phyloP scores from a whole-genome alignment of 495 filamentous ascomycete genomes.

The Tuber magnatum region DNA sequence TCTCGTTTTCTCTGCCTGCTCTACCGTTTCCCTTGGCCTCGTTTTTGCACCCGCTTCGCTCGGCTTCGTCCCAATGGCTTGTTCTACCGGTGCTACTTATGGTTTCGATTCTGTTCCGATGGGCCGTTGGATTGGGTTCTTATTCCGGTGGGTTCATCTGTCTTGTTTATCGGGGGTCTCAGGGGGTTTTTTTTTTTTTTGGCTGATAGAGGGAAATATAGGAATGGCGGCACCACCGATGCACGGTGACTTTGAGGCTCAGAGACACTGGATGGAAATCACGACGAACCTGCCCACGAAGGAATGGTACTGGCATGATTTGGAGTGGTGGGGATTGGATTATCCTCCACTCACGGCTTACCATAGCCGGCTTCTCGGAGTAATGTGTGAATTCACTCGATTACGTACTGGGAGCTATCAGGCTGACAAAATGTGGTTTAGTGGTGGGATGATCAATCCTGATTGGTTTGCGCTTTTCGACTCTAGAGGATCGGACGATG shows the following conservation, averaged over 20 bases:
- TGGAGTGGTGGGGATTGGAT: constrained; percentile 95
- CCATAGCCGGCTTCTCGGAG: constrained; percentile 88
- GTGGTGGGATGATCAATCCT: constrained; percentile 66
- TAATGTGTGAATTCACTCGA: constrained; percentile 52
- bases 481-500: constrained; percentile 74
- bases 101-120: constrained; percentile 82
- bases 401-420: neutral
- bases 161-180: neutral
- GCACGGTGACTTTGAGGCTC: constrained; percentile 95
- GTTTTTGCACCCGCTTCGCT: constrained; percentile 83
- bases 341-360: constrained; percentile 97
- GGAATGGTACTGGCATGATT: constrained; percentile 95
- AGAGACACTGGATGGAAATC: constrained; percentile 98
- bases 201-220: constrained; percentile 3
- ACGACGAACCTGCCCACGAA: constrained; percentile 80
- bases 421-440: constrained; percentile 25
- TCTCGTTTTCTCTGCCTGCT: constrained; percentile 46
- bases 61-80: constrained; percentile 84
- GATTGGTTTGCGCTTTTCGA: constrained; percentile 81
- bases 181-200: neutral
- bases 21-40: constrained; percentile 79
- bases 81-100: constrained; percentile 79
- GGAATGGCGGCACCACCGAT: constrained; percentile 59
- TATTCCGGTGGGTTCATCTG: constrained; percentile 65
- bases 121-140: constrained; percentile 84